A percentile compares a stretch with the other conserved stretches of the same genome.
These are phyloP conservation scores for Penicillium chermesinum DNA, from an alignment of 495 filamentous ascomycete species.

Conservation along the genomic window DNA sequence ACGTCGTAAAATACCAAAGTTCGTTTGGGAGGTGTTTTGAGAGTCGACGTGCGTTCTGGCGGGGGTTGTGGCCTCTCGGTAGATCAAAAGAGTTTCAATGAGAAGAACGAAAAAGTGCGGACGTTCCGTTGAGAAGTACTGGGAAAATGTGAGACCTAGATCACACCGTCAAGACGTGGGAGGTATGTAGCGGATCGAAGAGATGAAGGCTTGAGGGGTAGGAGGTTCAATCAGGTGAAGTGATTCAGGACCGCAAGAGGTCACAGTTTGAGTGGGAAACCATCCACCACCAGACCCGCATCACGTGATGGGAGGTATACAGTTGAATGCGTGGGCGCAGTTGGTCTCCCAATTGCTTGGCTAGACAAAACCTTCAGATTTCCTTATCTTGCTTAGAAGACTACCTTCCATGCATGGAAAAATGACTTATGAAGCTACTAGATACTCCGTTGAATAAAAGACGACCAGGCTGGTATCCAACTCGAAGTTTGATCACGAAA, in stretches of 20 bases:
- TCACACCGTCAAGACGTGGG: slow-evolving; percentile 6
- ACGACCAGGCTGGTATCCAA: no score
- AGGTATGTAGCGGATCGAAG: slow-evolving; percentile 5
- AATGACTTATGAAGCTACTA: no score
- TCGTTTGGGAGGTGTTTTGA: neutral
- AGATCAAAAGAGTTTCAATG: slow-evolving; percentile 5
- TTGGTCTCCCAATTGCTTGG: no score
- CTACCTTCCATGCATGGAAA: no score
- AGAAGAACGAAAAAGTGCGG: slow-evolving; percentile 5
- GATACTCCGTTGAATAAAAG: no score
- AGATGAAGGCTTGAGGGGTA: neutral
- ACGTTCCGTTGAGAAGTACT: slow-evolving; percentile 3
- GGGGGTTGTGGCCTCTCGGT: slow-evolving; percentile 1
- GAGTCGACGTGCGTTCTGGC: neutral
- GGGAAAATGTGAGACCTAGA: slow-evolving; percentile 2
- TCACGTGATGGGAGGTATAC: neutral
- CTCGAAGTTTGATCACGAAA: no score
- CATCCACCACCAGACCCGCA: neutral
- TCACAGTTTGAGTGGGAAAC: slow-evolving; percentile 8
- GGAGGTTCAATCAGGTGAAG: slow-evolving; percentile 1
- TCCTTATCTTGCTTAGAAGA: no score
- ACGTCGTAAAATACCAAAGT: neutral
- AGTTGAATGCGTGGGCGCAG: no score
- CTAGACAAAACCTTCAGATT: no score
- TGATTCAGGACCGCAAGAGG: slow-evolving; percentile 4